phyloP scores from a whole-genome alignment of 345 rosid species.

The Isatis tinctoria region DNA sequence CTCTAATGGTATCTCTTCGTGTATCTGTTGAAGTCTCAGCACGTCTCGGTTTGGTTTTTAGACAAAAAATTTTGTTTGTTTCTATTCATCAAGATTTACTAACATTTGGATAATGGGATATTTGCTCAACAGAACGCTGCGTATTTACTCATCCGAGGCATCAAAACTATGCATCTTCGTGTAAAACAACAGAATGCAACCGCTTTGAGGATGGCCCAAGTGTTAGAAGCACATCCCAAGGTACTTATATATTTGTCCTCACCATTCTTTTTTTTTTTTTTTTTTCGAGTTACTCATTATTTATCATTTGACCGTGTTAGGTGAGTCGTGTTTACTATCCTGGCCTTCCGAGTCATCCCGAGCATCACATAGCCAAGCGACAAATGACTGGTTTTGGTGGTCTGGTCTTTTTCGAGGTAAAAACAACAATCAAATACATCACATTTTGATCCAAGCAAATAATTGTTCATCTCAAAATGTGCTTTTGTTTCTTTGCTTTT shows the following conservation, averaged over 20 bases:
- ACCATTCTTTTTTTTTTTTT: neutral
- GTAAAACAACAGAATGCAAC: slow-evolving; percentile 83
- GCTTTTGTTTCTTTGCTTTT: neutral
- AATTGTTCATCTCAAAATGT: neutral
- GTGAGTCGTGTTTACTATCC: slow-evolving; percentile 56
- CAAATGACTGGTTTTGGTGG: slow-evolving; percentile 96
- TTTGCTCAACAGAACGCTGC: slow-evolving; percentile 60
- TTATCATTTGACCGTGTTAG: neutral
- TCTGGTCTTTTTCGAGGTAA: slow-evolving; percentile 73
- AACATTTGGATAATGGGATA: too few species aligned
- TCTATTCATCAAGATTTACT: too few species aligned
- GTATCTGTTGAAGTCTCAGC: too few species aligned
- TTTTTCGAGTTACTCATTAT: neutral
- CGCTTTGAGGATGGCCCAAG: slow-evolving; percentile 75
- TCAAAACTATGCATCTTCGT: slow-evolving; percentile 97
- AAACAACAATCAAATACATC: slow-evolving; percentile 23
- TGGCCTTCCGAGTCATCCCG: slow-evolving; percentile 83
- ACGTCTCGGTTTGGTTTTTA: too few species aligned
- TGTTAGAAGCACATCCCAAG: slow-evolving; percentile 92
- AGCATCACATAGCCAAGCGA: slow-evolving; percentile 70
- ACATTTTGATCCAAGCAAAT: slow-evolving; percentile 42
- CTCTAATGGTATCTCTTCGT: neutral
- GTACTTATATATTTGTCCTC: slow-evolving; percentile 20
- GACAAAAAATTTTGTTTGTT: too few species aligned
- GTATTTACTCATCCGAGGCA: slow-evolving; percentile 83